Evolutionary conservation across 2,329 filamentous ascomycete species (phyloP), one percentile per base, ranked within the genome.

Genomic region (Teratosphaeria gauchensis): DNA sequence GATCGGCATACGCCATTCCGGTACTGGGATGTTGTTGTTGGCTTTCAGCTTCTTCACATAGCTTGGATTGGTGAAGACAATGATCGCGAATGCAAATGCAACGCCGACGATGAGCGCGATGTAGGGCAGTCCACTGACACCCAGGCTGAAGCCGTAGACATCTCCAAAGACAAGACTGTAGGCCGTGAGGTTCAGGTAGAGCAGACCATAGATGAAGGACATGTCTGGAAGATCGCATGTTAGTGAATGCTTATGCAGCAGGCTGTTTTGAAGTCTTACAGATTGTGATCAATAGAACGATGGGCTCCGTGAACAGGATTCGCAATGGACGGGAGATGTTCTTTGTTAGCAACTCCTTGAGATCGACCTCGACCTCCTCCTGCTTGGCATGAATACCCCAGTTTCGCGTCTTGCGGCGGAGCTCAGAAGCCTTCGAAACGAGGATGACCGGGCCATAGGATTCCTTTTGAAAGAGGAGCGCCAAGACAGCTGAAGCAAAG

Each of bases 161-260:
- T 74, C 71, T 61, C 86, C 78, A 75, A 94, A 95, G 54, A 95
- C 87, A 52, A 94, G 82, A 0, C 88, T 86, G 66, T 95, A 95
- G 1, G 90, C 88, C 0, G 89, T 92, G 56, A 96, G 79, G 77
- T 94, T 94, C 30, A 92, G 84, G 69, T 94, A 95, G 1, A 95
- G 82, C 0, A 94, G 78, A 5, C 81, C 71, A 32, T 57, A 68
- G 46, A 48, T 56, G 28, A 56, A 52, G 46, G 35, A 30, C 55
- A 51, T 52, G 28, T 56, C 31, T 53, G 51, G 11, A 11, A 11
- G 51, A 30, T 51, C 11, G 5, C 4, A 16, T 19, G 24, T 53
- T n/a, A 53, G 28, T 38, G 24, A 28, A 28, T 28, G 24, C 24
- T 2, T 14, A 16, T 21, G 51, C 56, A 71, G 72, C 74, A 72